Conservation (phyloP, 2,329 filamentous ascomycete species). For the Apiospora pterosperma region DNA sequence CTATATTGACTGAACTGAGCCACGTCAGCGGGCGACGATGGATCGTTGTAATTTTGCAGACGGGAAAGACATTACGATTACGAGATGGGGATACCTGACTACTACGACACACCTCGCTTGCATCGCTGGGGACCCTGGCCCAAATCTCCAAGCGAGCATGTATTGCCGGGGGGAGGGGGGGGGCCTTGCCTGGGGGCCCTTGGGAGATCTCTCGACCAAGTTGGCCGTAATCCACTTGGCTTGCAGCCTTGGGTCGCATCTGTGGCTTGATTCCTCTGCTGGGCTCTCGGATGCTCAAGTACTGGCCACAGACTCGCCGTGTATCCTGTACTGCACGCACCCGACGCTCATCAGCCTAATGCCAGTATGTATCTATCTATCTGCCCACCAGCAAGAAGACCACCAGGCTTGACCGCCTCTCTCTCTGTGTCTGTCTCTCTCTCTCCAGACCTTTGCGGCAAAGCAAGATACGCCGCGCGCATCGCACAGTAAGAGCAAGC, state of each 20-base stretch:
- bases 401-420: not conserved
- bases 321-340: not conserved
- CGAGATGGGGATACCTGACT: not conserved
- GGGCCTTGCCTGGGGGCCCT: not conserved
- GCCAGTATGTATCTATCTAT: not conserved
- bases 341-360: not conserved
- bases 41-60: not conserved
- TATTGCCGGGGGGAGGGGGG: not conserved
- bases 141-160: not conserved
- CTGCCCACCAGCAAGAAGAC: not conserved
- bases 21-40: not conserved
- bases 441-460: not conserved
- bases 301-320: not conserved
- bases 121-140: not conserved
- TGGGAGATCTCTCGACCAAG: not conserved
- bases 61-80: not conserved
- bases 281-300: not conserved
- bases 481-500: not conserved
- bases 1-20: not conserved
- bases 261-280: not conserved
- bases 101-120: not conserved
- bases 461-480: not conserved
- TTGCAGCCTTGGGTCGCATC: slow-evolving; percentile 1
- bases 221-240: not conserved
- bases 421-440: too few species aligned